These are phyloP conservation scores for Nannochloropsis salina DNA, from an alignment of 108 stramenopile genomes.

Conservation along the genomic window DNA sequence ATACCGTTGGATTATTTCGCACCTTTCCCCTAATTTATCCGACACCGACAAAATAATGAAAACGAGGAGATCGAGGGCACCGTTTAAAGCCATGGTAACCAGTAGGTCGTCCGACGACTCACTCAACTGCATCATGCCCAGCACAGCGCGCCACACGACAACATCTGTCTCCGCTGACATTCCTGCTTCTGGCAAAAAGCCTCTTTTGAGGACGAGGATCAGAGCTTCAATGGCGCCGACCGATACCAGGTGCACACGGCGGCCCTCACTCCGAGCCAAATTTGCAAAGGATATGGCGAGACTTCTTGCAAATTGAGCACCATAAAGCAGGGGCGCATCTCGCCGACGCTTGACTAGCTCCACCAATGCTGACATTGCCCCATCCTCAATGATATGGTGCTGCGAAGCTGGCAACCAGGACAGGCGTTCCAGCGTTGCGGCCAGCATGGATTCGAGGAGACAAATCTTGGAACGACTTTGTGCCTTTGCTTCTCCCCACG, in stretches of 20 bases:
- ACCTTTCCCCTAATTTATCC: not conserved
- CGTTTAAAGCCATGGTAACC: not conserved
- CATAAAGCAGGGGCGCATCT: not conserved
- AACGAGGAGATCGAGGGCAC: not conserved
- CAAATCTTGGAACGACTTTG: not conserved
- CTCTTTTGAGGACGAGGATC: not conserved
- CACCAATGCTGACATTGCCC: not conserved
- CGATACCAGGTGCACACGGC: not conserved
- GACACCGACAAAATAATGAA: constrained; percentile 13
- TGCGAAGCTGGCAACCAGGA: not conserved
- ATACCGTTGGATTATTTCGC: not conserved
- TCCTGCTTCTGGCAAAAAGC: not conserved
- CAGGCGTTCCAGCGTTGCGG: not conserved
- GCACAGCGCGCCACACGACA: not conserved
- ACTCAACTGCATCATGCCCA: constrained; percentile 15
- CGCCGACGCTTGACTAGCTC: constrained; percentile 1
- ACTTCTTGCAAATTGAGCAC: not conserved
- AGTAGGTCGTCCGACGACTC: constrained; percentile 19
- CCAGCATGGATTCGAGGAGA: not conserved
- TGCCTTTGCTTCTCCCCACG: not conserved
- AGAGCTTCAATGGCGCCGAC: constrained; percentile 4
- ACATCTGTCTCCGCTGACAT: not conserved
- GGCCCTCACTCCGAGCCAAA: not conserved
- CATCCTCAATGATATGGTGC: constrained; percentile 16
- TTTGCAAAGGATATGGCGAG: constrained; percentile 2